Percentiles rank a stretch among this genome's conserved stretches.
Evolutionary conservation across 1,139 yeast genomes (phyloP).

Genomic region (Lodderomyces pseudojiufengensis): DNA sequence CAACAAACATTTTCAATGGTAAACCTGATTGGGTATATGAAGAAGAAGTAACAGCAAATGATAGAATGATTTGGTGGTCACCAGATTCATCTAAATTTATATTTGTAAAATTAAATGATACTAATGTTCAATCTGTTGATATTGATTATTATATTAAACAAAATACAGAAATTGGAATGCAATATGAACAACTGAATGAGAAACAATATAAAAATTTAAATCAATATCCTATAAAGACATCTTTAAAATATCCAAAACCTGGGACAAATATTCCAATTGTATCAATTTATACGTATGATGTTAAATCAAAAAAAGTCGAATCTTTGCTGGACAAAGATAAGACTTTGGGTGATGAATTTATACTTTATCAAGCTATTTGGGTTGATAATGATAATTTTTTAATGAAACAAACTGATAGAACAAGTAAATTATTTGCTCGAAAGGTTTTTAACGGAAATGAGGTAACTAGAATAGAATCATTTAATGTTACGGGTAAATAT

Average conservation of each 20-base stretch:
- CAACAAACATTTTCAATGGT: conserved; percentile 68
- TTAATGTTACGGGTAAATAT: conserved; percentile 42
- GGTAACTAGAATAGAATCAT: conserved; percentile 13
- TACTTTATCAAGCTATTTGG: conserved; percentile 76
- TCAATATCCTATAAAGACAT: conserved; percentile 52
- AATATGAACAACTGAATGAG: conserved; percentile 19
- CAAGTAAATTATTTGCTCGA: conserved; percentile 59
- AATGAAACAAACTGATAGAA: conserved; percentile 67
- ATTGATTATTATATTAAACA: conserved; percentile 58
- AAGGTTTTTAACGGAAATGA: conserved; percentile 32
- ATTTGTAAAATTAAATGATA: conserved; percentile 67
- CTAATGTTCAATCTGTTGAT: conserved; percentile 60
- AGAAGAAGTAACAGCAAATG: conserved; percentile 74
- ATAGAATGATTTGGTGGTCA: conserved; percentile 84
- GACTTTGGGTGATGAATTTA: conserved; percentile 43
- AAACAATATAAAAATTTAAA: conserved; percentile 22
- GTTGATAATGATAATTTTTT: conserved; percentile 51
- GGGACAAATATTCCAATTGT: conserved; percentile 72
- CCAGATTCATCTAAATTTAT: conserved; percentile 64
- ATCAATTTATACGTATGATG: conserved; percentile 40
- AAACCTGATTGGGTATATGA: conserved; percentile 97
- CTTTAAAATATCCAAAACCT: conserved; percentile 84
- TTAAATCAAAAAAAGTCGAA: conserved; percentile 20
- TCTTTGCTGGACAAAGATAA: conserved; percentile 24
- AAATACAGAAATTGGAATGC: conserved; percentile 28